A percentile compares a stretch with the other conserved stretches of the same genome.
Evolutionary conservation across 768 basidiomycete genomes (phyloP).

Genomic region (Xanthoconium purpureum): DNA sequence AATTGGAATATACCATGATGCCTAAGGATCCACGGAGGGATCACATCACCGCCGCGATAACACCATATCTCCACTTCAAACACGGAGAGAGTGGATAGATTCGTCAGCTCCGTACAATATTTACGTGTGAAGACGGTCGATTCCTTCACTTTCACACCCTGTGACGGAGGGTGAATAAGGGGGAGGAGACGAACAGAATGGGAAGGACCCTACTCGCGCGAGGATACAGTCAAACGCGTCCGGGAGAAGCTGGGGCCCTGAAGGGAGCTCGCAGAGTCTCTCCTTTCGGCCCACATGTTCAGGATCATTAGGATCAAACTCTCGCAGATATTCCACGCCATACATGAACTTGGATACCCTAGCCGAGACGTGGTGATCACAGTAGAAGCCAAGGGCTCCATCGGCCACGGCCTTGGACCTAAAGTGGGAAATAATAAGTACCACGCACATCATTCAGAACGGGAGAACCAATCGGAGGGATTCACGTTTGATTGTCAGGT

Average conservation of each 20-base stretch:
- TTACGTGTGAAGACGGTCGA: constrained; percentile 79
- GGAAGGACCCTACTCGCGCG: constrained; percentile 47
- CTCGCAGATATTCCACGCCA: constrained; percentile 74
- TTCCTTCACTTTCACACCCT: constrained; percentile 76
- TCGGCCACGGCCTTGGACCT: constrained; percentile 86
- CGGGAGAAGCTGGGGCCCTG: constrained; percentile 72
- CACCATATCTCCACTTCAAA: constrained; percentile 88
- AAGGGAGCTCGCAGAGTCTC: constrained; percentile 70
- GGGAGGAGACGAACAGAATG: neutral
- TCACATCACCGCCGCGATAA: constrained; percentile 66
- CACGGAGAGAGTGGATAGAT: constrained; percentile 67
- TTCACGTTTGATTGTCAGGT: constrained; percentile 78
- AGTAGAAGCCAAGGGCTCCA: constrained; percentile 81
- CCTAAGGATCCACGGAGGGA: constrained; percentile 74
- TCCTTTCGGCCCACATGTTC: constrained; percentile 65
- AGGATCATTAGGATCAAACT: constrained; percentile 59
- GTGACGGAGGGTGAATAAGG: constrained; percentile 9
- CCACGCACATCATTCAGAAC: neutral
- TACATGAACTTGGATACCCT: constrained; percentile 81
- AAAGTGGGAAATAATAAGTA: constrained; percentile 7
- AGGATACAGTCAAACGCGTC: constrained; percentile 84
- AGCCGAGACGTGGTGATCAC: constrained; percentile 80
- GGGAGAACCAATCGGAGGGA: constrained; percentile 9
- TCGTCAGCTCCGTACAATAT: constrained; percentile 80
- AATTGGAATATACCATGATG: constrained; percentile 34